Base-by-base conservation (phyloP, 2,329 filamentous ascomycete genomes). In the Nannizzia gypsea region DNA sequence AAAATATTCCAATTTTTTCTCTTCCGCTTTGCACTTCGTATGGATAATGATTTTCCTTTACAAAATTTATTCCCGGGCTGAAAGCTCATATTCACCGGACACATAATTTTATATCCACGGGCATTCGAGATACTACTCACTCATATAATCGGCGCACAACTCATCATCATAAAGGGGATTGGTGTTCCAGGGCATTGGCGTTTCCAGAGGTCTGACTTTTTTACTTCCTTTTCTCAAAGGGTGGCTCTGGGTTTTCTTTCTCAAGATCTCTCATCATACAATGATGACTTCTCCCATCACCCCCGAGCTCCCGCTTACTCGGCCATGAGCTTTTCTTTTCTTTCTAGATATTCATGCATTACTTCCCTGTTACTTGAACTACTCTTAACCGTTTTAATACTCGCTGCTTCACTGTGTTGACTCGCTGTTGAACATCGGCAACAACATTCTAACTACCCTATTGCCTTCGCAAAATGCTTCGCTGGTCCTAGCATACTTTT, bases 41-140 rank as follows among this genome's bases (percentile, higher is more conserved):
- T 61, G 56, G 57, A 57, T 61, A 40, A 61, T 61, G 60, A 42
- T 26, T 59, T 40, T 31, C 46, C 22, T 56, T 59, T 59, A 44
- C 44, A 55, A 56, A 52, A 58, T 46, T 56, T 40, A 48, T 59
- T 34, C 9, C 26, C 54, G 44, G 26, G 54, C 22, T 22, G 26
- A 13, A 56, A 56, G 36, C 5, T 3, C 31, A n/a, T 22, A n/a
- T 55, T 31, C 54, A 38, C 31, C 20, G 38, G 24, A 58, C 28
- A 50, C 31, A 26, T 22, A 36, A 58, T n/a, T 20, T 28, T 48
- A 15, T 15, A 46, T 50, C 28, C 38, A 17, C 36, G 40, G 40
- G 44, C 50, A 54, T 54, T 54, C 50, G 31, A 54, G 17, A 54
- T 31, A 36, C 50, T 54, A 31, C 26, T 24, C 24, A 50, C 44